These are phyloP conservation scores for Schizopora paradoxa DNA, from an alignment of 1,284 basidiomycete genomes.

Conservation along the genomic window DNA sequence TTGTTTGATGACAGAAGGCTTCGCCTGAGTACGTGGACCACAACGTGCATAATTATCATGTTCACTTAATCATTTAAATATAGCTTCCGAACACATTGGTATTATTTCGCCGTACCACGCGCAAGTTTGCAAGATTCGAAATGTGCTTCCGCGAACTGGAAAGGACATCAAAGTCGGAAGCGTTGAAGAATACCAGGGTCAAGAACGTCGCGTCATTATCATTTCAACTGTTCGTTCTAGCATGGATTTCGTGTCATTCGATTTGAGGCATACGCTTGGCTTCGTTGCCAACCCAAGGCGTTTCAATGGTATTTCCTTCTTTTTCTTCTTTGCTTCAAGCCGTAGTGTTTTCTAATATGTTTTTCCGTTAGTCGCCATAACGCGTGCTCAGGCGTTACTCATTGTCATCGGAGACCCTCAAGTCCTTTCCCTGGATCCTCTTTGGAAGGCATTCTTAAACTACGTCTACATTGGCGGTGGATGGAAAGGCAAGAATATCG, in stretches of 20 bases:
- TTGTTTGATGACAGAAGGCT: conserved; percentile 28
- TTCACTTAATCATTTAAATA: conserved; percentile 2
- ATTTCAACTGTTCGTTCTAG: conserved; percentile 44
- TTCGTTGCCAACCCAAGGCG: conserved; percentile 41
- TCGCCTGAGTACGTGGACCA: conserved; percentile 28
- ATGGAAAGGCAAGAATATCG: conserved; percentile 41
- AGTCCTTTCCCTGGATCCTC: conserved; percentile 43
- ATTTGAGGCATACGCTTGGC: conserved; percentile 40
- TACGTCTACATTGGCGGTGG: conserved; percentile 41
- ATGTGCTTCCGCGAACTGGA: conserved; percentile 28
- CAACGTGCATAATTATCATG: neutral
- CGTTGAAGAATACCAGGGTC: conserved; percentile 61
- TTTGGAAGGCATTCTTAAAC: conserved; percentile 51
- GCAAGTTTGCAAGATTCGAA: conserved; percentile 44
- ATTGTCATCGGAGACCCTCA: conserved; percentile 52
- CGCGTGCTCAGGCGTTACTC: conserved; percentile 51
- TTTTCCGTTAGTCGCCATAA: conserved; percentile 29
- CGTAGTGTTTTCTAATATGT: conserved; percentile 4
- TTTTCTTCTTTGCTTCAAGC: neutral
- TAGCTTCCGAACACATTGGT: conserved; percentile 43
- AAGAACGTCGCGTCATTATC: conserved; percentile 42
- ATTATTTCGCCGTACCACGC: conserved; percentile 53
- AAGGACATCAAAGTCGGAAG: conserved; percentile 47
- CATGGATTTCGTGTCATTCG: conserved; percentile 32
- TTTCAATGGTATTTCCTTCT: conserved; percentile 37